Evolutionary conservation across 495 filamentous ascomycete species (phyloP).

Genomic region (Penicillium bialowiezense): DNA sequence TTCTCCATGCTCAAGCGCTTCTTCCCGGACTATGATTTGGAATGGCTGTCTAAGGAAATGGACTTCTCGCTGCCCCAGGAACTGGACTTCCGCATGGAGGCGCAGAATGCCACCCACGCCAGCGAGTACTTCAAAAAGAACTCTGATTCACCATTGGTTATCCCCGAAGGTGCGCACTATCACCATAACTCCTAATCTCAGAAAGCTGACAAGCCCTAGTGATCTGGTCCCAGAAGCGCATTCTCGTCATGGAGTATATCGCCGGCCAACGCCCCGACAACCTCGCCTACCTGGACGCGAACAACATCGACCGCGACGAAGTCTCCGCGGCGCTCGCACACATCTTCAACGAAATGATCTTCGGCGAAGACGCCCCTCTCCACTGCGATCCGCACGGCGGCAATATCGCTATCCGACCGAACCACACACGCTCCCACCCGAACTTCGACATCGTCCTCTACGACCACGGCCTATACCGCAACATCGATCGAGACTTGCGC

Average conservation of each 20-base stretch:
- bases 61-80: constrained; percentile 86
- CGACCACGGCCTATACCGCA: constrained; percentile 94
- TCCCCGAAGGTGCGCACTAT: constrained; percentile 61
- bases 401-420: constrained; percentile 89
- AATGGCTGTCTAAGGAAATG: constrained; percentile 94
- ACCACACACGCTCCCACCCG: constrained; percentile 52
- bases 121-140: constrained; percentile 74
- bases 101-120: constrained; percentile 74
- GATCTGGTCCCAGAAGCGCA: constrained; percentile 82
- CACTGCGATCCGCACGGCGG: constrained; percentile 98
- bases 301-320: constrained; percentile 90
- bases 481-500: constrained; percentile 75
- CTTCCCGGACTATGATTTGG: constrained; percentile 96
- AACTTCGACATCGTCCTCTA: constrained; percentile 99
- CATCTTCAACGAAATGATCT: constrained; percentile 99
- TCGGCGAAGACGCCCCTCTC: constrained; percentile 81
- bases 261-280: constrained; percentile 87
- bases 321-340: constrained; percentile 87
- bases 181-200: neutral
- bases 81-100: constrained; percentile 85
- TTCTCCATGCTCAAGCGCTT: constrained; percentile 87
- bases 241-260: constrained; percentile 94
- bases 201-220: constrained; percentile 46
- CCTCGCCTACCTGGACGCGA: constrained; percentile 76
- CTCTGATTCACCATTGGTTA: constrained; percentile 71